Evolutionary conservation across 148 eudicot genomes (phyloP).

Genomic region (Pharnaceum exiguum): DNA sequence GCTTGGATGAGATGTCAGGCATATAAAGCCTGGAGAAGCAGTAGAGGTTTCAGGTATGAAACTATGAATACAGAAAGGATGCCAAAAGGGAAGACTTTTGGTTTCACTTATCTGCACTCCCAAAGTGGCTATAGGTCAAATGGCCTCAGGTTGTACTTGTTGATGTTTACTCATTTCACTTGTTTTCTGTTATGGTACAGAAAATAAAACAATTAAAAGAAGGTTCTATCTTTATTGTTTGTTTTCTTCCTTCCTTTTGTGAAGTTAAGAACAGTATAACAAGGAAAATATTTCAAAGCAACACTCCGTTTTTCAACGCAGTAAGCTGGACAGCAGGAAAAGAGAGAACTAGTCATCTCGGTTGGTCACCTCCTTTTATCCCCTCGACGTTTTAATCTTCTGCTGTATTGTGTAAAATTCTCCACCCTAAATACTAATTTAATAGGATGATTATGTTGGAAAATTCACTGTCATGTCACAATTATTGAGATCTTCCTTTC

Average conservation of each 20-base stretch:
- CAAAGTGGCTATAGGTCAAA: slow-evolving; percentile 16
- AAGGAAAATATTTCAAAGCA: slow-evolving; percentile 7
- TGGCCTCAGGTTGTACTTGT: slow-evolving; percentile 3
- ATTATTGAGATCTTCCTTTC: neutral
- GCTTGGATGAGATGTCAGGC: slow-evolving; percentile 15
- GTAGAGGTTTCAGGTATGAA: slow-evolving; percentile 7
- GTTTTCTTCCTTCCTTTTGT: neutral
- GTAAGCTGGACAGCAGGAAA: slow-evolving; percentile 23
- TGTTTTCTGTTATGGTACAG: neutral
- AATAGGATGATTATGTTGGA: neutral
- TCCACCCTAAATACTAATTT: neutral
- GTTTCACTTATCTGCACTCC: neutral
- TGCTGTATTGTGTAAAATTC: slow-evolving; percentile 3
- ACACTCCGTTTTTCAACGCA: slow-evolving; percentile 15
- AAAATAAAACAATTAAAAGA: no score
- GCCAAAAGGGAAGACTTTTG: slow-evolving; percentile 10
- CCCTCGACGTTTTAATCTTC: slow-evolving; percentile 13
- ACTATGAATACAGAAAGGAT: slow-evolving; percentile 10
- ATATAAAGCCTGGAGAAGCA: slow-evolving; percentile 19
- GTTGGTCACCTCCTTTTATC: slow-evolving; percentile 24
- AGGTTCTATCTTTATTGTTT: neutral
- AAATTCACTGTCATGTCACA: neutral
- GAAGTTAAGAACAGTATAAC: slow-evolving; percentile 1
- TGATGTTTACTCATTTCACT: slow-evolving; percentile 4
- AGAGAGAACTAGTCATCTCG: slow-evolving; percentile 20